Evolutionary conservation across 1,284 basidiomycete species (phyloP).

Genomic region (Ceratorhiza oryzae-sativae): DNA sequence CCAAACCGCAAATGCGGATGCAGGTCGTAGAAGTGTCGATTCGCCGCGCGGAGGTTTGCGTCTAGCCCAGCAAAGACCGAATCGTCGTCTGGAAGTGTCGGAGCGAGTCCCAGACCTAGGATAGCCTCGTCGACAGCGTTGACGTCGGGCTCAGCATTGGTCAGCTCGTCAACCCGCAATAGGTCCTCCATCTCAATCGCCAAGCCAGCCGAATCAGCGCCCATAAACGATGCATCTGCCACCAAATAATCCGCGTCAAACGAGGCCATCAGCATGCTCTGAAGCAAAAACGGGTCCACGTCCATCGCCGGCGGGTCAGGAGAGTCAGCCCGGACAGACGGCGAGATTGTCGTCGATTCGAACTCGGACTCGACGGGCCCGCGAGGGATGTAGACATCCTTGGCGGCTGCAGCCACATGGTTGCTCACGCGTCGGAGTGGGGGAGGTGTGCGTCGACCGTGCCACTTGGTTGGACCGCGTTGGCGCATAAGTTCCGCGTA

Average conservation of each 20-base stretch:
- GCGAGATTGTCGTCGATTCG: not conserved
- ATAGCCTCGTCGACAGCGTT: constrained; percentile 1
- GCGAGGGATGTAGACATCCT: constrained; percentile 17
- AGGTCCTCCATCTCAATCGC: not conserved
- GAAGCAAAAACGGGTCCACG: not conserved
- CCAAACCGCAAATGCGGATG: not conserved
- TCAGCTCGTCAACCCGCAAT: not conserved
- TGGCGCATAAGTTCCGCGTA: constrained; percentile 2
- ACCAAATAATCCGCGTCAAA: constrained; percentile 17
- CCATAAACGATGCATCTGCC: not conserved
- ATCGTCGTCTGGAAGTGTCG: not conserved
- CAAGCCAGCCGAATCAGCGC: not conserved
- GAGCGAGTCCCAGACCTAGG: not conserved
- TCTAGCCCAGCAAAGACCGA: constrained; percentile 1
- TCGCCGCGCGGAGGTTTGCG: not conserved
- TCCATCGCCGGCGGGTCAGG: not conserved
- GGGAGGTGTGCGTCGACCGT: constrained; percentile 13
- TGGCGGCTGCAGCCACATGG: not conserved
- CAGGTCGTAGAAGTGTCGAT: not conserved
- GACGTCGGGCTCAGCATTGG: not conserved
- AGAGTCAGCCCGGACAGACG: not conserved
- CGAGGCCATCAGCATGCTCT: not conserved
- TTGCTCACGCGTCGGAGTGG: not conserved
- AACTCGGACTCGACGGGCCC: not conserved
- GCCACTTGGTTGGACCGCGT: constrained; percentile 25